These are phyloP conservation scores for Sporormia fimetaria DNA, from an alignment of 495 filamentous ascomycete genomes.

Conservation along the genomic window DNA sequence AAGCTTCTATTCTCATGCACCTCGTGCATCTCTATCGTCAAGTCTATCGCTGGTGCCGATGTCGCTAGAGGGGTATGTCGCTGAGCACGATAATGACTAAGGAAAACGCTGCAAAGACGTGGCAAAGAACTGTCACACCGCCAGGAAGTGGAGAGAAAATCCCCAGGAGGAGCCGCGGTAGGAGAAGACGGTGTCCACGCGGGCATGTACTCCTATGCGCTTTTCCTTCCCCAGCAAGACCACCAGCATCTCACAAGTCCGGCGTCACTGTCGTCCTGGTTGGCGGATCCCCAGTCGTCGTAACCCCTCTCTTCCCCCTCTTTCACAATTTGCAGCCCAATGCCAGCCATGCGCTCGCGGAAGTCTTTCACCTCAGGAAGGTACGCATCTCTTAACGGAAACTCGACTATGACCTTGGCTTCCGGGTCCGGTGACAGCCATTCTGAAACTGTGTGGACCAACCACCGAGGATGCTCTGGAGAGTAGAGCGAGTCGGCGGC, in stretches of 20 bases:
- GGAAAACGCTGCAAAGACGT: conserved; percentile 2
- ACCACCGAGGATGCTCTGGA: conserved; percentile 48
- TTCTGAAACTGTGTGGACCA: conserved; percentile 46
- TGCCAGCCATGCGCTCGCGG: conserved; percentile 39
- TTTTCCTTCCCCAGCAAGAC: conserved; percentile 42
- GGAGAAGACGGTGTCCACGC: conserved; percentile 1
- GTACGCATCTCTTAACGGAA: conserved; percentile 54
- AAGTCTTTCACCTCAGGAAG: conserved; percentile 44
- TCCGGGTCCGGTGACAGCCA: conserved; percentile 40
- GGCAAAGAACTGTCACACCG: too few species aligned
- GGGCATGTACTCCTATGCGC: background rate
- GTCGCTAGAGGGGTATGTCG: conserved; percentile 10
- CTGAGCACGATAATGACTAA: conserved; percentile 7
- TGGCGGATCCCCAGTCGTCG: conserved; percentile 66
- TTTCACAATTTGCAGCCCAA: conserved; percentile 43
- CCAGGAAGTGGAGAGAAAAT: background rate
- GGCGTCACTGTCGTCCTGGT: conserved; percentile 35
- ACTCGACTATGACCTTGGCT: conserved; percentile 49
- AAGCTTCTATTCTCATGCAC: conserved; percentile 1
- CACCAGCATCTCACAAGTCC: conserved; percentile 55
- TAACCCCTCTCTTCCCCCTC: conserved; percentile 55
- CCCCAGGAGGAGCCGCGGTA: background rate
- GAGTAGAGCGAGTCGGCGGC: conserved; percentile 66
- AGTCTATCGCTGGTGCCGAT: conserved; percentile 9
- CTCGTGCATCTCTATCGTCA: conserved; percentile 10